These are phyloP conservation scores for Collybiopsis luxurians DNA, from an alignment of 768 basidiomycete species.

Conservation along the genomic window DNA sequence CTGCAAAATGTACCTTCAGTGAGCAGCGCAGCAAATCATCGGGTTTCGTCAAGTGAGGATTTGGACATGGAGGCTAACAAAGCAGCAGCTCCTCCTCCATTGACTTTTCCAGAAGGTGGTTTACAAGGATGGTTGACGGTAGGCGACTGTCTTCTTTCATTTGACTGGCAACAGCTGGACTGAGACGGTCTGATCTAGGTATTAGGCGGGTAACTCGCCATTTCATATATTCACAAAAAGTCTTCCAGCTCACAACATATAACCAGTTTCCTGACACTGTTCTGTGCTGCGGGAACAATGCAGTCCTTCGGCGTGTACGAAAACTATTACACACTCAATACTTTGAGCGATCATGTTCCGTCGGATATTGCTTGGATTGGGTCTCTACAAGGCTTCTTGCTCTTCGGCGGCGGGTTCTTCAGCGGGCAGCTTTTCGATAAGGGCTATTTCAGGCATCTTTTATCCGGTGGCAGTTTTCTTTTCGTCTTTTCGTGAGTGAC, in stretches of 20 bases:
- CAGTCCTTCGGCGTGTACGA: slow-evolving; percentile 9
- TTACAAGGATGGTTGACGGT: slow-evolving; percentile 13
- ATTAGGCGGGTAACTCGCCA: too few relatives aligned
- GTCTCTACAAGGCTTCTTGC: slow-evolving; percentile 6
- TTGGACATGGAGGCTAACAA: neutral
- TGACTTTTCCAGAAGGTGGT: slow-evolving; percentile 16
- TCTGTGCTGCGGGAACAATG: slow-evolving; percentile 7
- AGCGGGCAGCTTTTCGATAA: slow-evolving; percentile 11
- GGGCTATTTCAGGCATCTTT: slow-evolving; percentile 10
- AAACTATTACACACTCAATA: slow-evolving; percentile 6
- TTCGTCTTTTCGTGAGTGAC: slow-evolving; percentile 8
- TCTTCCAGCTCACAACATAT: neutral
- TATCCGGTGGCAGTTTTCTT: slow-evolving; percentile 1
- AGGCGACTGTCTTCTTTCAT: slow-evolving; percentile 7
- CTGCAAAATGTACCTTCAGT: neutral
- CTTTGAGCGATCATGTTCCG: slow-evolving; percentile 1
- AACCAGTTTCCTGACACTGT: neutral
- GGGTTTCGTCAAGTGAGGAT: neutral
- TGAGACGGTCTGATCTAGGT: too few relatives aligned
- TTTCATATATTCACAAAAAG: neutral
- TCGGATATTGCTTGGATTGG: slow-evolving; percentile 7
- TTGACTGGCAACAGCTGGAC: too few relatives aligned
- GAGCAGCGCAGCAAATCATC: neutral
- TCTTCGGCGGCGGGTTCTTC: slow-evolving; percentile 7
- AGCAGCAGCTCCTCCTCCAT: neutral